Base-by-base conservation (phyloP, 306 rosid species). In the Inga leiocalycina region DNA sequence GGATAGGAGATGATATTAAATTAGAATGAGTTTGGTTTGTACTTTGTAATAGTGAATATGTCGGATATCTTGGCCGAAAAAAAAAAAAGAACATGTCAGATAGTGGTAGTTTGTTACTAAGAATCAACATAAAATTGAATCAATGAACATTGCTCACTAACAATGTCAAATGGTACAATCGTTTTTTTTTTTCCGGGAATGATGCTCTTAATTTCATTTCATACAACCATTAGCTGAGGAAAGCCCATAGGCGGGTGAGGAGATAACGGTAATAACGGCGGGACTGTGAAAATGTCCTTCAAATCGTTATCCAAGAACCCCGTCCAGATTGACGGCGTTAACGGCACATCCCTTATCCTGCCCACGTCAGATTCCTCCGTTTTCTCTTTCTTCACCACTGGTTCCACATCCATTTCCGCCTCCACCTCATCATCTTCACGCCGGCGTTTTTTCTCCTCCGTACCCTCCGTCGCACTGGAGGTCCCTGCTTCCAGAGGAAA, bases 191-290 rank as follows among this genome's bases (percentile, higher is more conserved):
- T 0, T 0, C 46, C 10, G 2, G 10, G 8, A 43, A 8, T 0
- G 14, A 57, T 22, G 17, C 24, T 66, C 24, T 51, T 19, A 48
- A 74, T 37, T 83, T 90, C 82, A 95, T 27, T n/a, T n/a, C n/a
- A n/a, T n/a, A 84, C 87, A 80, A 83, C 95, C 93, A 94, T 84
- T 1, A 92, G 90, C 46, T 84, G 97, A 10, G 97, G 81, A 81
- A 9, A 92, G 17, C 97, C 93, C 11, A 90, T 79, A 6, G 89
- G 3, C 2, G 90, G 94, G 17, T 86, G 90, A 0, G 97, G 94
- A 66, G 98, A 92, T 84, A 97, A 89, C 88, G 99, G 98, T 35
- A 97, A 96, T 69, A 91, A 73, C 84, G 89, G 93, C 49, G 98
- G 96, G 1, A 92, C 85, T 37, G 15, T 82, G 67, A 92, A 89